These are phyloP conservation scores for Penicillium taxi DNA, from an alignment of 495 filamentous ascomycete species.

Conservation along the genomic window DNA sequence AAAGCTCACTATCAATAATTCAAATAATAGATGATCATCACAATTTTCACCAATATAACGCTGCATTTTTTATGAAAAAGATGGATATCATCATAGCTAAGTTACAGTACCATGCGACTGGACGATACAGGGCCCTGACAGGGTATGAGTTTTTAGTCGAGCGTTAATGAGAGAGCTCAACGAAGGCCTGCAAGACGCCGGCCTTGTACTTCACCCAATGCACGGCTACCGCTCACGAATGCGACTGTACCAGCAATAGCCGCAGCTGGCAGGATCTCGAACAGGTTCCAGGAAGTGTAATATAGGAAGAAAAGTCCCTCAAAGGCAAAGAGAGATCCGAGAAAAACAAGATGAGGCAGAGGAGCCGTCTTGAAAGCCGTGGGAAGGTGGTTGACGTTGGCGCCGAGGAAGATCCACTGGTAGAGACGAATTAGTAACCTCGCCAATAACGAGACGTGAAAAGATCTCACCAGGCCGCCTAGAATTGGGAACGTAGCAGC, in stretches of 20 bases:
- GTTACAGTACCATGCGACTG: constrained; percentile 10
- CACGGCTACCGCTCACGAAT: constrained; percentile 84
- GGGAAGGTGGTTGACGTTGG: constrained; percentile 71
- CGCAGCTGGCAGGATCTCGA: constrained; percentile 74
- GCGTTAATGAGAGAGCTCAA: constrained; percentile 29
- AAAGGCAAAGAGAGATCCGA: constrained; percentile 74
- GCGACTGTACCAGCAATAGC: constrained; percentile 58
- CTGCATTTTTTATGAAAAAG: not conserved
- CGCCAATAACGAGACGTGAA: not conserved
- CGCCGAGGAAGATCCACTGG: constrained; percentile 75
- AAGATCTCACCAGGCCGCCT: constrained; percentile 53
- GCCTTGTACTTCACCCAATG: constrained; percentile 85
- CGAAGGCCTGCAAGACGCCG: constrained; percentile 73
- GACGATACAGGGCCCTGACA: not conserved
- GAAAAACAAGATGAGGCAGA: constrained; percentile 70
- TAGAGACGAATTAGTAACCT: constrained; percentile 8
- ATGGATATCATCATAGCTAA: constrained; percentile 18
- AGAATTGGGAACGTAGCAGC: constrained; percentile 63
- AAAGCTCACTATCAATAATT: no score
- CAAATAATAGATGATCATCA: no score
- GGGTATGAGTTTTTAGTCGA: not conserved
- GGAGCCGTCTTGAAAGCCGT: constrained; percentile 66
- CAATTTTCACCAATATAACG: no score
- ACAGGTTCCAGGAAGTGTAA: constrained; percentile 88
- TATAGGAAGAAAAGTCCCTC: constrained; percentile 93